Conservation (phyloP, 1,139 yeast species). For the Suhomyces guaymorum region DNA sequence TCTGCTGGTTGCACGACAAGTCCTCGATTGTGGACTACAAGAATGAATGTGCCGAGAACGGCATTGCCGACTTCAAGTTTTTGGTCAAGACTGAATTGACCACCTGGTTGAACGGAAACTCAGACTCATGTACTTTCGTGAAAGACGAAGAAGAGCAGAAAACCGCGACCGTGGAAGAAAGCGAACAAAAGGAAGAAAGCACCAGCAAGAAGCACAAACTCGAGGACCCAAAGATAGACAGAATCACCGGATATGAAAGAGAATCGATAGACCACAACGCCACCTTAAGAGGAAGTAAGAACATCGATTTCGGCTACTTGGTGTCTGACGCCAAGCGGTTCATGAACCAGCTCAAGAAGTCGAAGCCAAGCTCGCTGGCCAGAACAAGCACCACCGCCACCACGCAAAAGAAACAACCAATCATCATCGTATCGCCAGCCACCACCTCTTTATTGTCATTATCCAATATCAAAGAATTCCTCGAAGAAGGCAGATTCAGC, state of each 20-base stretch:
- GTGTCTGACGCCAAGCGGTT: conserved; percentile 71
- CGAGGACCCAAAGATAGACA: conserved; percentile 57
- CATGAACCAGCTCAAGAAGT: conserved; percentile 53
- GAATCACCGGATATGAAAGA: conserved; percentile 61
- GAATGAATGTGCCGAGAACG: conserved; percentile 64
- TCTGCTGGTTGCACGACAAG: conserved; percentile 80
- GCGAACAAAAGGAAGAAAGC: conserved; percentile 8
- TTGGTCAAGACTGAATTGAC: conserved; percentile 82
- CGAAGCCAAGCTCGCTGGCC: conserved; percentile 24
- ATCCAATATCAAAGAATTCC: conserved; percentile 76
- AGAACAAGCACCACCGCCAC: conserved; percentile 12
- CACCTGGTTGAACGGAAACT: conserved; percentile 75
- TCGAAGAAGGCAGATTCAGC: conserved; percentile 72
- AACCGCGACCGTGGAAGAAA: conserved; percentile 4
- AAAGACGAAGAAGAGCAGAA: conserved; percentile 20
- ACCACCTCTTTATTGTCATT: conserved; percentile 86
- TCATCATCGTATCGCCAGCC: conserved; percentile 88
- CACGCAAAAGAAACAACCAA: conserved; percentile 68
- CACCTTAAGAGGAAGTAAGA: conserved; percentile 74
- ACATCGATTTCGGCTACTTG: conserved; percentile 70
- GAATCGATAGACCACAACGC: conserved; percentile 76
- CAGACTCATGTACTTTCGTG: conserved; percentile 56
- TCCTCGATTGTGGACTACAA: conserved; percentile 82
- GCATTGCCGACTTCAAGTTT: conserved; percentile 74
- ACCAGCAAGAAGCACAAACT: conserved; percentile 29